These are phyloP conservation scores for Aphanomyces stellatus DNA, from an alignment of 352 stramenopile genomes.

Conservation along the genomic window DNA sequence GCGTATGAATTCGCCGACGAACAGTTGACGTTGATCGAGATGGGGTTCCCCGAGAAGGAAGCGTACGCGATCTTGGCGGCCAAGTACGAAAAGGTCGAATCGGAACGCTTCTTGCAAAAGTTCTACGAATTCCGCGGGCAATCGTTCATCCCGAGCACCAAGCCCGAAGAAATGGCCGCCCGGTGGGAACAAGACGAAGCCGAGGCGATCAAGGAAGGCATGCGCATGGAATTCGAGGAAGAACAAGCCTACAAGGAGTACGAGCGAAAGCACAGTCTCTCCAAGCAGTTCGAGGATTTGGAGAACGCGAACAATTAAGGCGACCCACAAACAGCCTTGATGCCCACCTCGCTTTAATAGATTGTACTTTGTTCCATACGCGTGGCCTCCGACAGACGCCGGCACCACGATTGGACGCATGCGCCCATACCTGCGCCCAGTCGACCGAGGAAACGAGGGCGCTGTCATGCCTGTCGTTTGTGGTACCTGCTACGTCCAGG, in stretches of 20 bases:
- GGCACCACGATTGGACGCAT: too few species aligned
- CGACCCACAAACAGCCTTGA: too few species aligned
- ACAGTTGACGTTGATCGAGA: conserved; percentile 75
- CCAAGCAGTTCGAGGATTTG: too few species aligned
- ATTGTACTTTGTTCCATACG: too few species aligned
- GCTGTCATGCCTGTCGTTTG: too few species aligned
- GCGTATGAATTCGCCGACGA: conserved; percentile 83
- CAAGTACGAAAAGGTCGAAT: conserved; percentile 80
- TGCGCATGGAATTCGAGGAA: conserved; percentile 78
- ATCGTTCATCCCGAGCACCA: conserved; percentile 58
- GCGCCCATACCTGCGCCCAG: too few species aligned
- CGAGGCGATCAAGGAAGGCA: conserved; percentile 71
- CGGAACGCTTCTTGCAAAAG: conserved; percentile 74
- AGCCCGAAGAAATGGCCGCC: conserved; percentile 76
- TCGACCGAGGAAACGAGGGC: too few species aligned
- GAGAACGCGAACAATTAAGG: too few species aligned
- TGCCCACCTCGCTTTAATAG: too few species aligned
- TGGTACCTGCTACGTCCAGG: too few species aligned
- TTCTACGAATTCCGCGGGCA: conserved; percentile 72
- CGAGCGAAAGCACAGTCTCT: background rate
- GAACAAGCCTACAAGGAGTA: conserved; percentile 37
- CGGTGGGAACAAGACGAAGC: conserved; percentile 75
- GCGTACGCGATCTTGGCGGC: conserved; percentile 69
- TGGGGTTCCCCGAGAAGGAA: conserved; percentile 70
- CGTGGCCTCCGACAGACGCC: too few species aligned